A percentile compares a stretch with the other conserved stretches of the same genome.
phyloP scores from a whole-genome alignment of 2,329 filamentous ascomycete genomes.

The Hymenoscyphus scutula region DNA sequence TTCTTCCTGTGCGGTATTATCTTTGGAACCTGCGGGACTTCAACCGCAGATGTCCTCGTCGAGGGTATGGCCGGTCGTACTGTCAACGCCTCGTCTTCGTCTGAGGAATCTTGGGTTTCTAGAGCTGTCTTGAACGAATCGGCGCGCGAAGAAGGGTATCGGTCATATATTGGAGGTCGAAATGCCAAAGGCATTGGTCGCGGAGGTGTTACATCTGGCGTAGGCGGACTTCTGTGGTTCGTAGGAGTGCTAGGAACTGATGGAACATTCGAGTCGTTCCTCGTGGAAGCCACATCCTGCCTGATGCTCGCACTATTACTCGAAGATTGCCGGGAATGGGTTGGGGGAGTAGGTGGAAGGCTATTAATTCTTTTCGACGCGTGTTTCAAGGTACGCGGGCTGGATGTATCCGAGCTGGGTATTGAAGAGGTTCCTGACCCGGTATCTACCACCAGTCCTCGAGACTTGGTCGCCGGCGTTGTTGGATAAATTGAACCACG shows the following conservation, averaged over 20 bases:
- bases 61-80: slow-evolving; percentile 37
- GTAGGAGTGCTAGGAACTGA: slow-evolving; percentile 57
- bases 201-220: slow-evolving; percentile 73
- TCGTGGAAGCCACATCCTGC: slow-evolving; percentile 22
- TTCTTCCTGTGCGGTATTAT: slow-evolving; percentile 25
- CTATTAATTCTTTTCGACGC: slow-evolving; percentile 35
- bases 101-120: slow-evolving; percentile 62
- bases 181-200: slow-evolving; percentile 47
- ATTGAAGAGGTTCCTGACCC: slow-evolving; percentile 22
- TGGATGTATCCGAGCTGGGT: slow-evolving; percentile 32
- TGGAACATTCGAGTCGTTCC: slow-evolving; percentile 19
- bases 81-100: slow-evolving; percentile 52
- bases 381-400: slow-evolving; percentile 36
- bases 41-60: slow-evolving; percentile 24
- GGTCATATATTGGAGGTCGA: slow-evolving; percentile 49
- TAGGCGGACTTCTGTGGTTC: slow-evolving; percentile 66
- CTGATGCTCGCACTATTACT: slow-evolving; percentile 36
- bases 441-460: slow-evolving; percentile 30
- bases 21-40: slow-evolving; percentile 24
- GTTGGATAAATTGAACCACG: slow-evolving; percentile 22
- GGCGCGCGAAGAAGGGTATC: slow-evolving; percentile 42
- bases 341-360: slow-evolving; percentile 62
- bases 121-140: slow-evolving; percentile 72
- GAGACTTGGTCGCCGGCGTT: slow-evolving; percentile 24
- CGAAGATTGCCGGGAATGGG: slow-evolving; percentile 57